Percentiles rank a stretch among this genome's conserved stretches.
These are phyloP conservation scores for Beauveria sp. DNA, from an alignment of 2,329 filamentous ascomycete species.

Conservation along the genomic window DNA sequence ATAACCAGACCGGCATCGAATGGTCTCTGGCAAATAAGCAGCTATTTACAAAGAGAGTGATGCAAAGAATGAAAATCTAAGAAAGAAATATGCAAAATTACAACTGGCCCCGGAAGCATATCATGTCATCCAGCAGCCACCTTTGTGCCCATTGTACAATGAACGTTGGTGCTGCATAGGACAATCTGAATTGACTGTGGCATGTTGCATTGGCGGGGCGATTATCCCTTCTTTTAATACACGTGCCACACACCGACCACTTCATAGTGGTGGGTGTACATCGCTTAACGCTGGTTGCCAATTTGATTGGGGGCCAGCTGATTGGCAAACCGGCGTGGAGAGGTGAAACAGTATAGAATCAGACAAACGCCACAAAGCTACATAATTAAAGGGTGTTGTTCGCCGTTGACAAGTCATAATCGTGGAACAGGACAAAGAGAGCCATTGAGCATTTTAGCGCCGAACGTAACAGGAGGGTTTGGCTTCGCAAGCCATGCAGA, in stretches of 20 bases:
- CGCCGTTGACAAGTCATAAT: too few relatives aligned
- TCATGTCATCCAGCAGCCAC: background rate
- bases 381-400: too few relatives aligned
- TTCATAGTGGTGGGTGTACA: background rate
- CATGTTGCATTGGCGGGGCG: background rate
- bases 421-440: too few relatives aligned
- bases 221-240: background rate
- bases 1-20: background rate
- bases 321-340: background rate
- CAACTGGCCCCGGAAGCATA: background rate
- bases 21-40: background rate
- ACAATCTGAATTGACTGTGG: background rate
- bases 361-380: background rate
- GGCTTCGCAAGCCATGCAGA: too few relatives aligned
- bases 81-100: background rate
- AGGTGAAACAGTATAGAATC: background rate
- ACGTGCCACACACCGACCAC: too few relatives aligned
- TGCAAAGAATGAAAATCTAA: background rate
- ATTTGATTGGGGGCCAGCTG: background rate
- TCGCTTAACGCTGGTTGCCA: background rate
- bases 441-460: too few relatives aligned
- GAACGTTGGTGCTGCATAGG: background rate
- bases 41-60: background rate
- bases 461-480: too few relatives aligned
- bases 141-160: background rate